These are phyloP conservation scores for Phytophthora megakarya DNA, from an alignment of 352 stramenopile genomes.

Conservation along the genomic window DNA sequence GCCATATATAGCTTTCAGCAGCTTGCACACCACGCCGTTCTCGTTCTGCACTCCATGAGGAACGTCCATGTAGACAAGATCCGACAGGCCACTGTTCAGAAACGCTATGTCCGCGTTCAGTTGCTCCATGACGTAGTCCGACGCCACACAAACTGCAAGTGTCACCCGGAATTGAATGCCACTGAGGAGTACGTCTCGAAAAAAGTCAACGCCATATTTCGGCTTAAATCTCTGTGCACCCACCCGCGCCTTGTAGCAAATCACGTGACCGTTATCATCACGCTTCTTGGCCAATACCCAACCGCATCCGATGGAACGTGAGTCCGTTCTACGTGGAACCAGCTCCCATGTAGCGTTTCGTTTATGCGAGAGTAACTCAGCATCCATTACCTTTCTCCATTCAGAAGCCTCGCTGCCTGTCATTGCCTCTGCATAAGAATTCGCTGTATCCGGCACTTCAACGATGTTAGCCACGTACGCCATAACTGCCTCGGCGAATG, in stretches of 20 bases:
- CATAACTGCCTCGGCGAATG: too few species aligned
- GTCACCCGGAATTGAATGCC: too few species aligned
- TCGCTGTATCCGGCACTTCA: neutral
- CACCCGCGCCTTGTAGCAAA: slow-evolving; percentile 41
- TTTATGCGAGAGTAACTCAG: too few species aligned
- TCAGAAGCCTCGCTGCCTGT: neutral
- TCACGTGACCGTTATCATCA: slow-evolving; percentile 33
- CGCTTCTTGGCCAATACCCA: slow-evolving; percentile 41
- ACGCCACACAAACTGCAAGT: neutral
- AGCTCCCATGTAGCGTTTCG: too few species aligned
- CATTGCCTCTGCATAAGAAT: slow-evolving; percentile 9
- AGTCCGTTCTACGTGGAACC: too few species aligned
- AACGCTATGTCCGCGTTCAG: slow-evolving; percentile 45
- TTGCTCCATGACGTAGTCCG: slow-evolving; percentile 34
- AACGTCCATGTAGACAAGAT: slow-evolving; percentile 20
- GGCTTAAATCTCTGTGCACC: slow-evolving; percentile 41
- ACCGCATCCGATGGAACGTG: slow-evolving; percentile 19
- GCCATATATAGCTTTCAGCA: slow-evolving; percentile 24
- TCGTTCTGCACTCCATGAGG: neutral
- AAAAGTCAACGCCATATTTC: too few species aligned
- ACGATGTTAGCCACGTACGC: too few species aligned
- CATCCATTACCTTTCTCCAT: neutral
- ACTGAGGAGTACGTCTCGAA: too few species aligned
- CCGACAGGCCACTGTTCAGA: slow-evolving; percentile 19
- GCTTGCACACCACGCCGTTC: neutral